Evolutionary conservation across 2,329 filamentous ascomycete species (phyloP), one percentile per base, ranked within the genome.

Genomic region (Dothideomycetidae sp.): DNA sequence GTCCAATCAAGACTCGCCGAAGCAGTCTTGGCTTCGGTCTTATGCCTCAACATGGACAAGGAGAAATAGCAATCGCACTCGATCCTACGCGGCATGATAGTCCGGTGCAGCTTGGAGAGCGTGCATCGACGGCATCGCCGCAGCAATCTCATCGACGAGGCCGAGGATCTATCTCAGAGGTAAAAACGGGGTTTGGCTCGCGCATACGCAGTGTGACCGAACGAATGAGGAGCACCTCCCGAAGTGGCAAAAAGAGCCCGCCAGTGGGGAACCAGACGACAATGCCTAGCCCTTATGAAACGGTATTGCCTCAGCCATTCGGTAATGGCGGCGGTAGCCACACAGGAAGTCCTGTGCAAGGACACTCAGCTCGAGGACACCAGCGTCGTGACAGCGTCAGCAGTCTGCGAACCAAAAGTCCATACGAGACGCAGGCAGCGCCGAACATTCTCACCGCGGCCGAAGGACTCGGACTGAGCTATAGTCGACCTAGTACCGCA

Each of bases 151-250:
- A 67, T 40, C 66, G 68, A 49, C 65, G 66, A 28, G 64, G 70
- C 11, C 67, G 67, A 13, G 61, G 65, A 37, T 74, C 69, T 48
- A 65, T 71, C 26, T 72, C 70, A 46, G 71, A 75, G 37, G 65
- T 68, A 21, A 70, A 68, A 43, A 69, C 70, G 37, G 70, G 64
- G 41, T 62, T 76, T 23, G 66, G 68, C 9, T 61, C 57, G 36
- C 69, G 68, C 43, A 56, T 71, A 38, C 59, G 65, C 17, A 70
- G 64, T 39, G 60, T 75, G 13, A 67, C 69, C 3, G 69, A 69
- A n/a, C 64, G 71, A 14, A 72, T 75, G 63, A 63, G 72, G 28
- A 73, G 66, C 50, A 69, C 61, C 35, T 70, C 65, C 44, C 66
- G 71, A 37, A 67, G 64, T 29, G 60, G 68, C 16, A 59, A 59